phyloP scores from a whole-genome alignment of 805 yeast species.

The Suhomyces faveliae region DNA sequence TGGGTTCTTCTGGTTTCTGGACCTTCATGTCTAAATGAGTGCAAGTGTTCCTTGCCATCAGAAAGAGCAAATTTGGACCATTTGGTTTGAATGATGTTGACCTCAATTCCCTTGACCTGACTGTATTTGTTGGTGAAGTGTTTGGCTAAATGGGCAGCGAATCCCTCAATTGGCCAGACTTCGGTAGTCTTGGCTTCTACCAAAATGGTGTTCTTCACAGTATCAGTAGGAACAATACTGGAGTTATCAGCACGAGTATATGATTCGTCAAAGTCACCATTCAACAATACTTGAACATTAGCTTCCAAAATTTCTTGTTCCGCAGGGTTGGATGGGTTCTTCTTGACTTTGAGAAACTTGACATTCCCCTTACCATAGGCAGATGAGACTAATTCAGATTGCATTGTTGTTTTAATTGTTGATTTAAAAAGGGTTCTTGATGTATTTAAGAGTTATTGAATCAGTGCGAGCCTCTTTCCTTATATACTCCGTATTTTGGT shows the following conservation, averaged over 20 bases:
- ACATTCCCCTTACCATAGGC: conserved; percentile 92
- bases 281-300: conserved; percentile 69
- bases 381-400: conserved; percentile 32
- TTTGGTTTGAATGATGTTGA: conserved; percentile 65
- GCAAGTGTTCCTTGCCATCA: conserved; percentile 73
- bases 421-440: neutral
- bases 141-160: conserved; percentile 79
- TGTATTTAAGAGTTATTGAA: neutral
- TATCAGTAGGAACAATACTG: conserved; percentile 91
- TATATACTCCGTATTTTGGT: neutral
- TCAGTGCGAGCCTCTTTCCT: neutral
- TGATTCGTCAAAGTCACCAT: conserved; percentile 75
- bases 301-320: conserved; percentile 84
- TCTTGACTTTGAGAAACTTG: conserved; percentile 84
- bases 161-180: conserved; percentile 88
- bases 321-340: conserved; percentile 68
- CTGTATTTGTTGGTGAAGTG: conserved; percentile 77
- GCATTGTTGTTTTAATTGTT: neutral
- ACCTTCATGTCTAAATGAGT: conserved; percentile 84
- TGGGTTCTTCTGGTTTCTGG: conserved; percentile 70
- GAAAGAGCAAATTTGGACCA: conserved; percentile 74
- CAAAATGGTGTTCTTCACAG: conserved; percentile 84
- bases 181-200: conserved; percentile 79
- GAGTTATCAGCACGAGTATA: conserved; percentile 88
- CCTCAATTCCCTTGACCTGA: conserved; percentile 72